Conservation (phyloP, 1,284 basidiomycete species). For the Fistulina hepatica region DNA sequence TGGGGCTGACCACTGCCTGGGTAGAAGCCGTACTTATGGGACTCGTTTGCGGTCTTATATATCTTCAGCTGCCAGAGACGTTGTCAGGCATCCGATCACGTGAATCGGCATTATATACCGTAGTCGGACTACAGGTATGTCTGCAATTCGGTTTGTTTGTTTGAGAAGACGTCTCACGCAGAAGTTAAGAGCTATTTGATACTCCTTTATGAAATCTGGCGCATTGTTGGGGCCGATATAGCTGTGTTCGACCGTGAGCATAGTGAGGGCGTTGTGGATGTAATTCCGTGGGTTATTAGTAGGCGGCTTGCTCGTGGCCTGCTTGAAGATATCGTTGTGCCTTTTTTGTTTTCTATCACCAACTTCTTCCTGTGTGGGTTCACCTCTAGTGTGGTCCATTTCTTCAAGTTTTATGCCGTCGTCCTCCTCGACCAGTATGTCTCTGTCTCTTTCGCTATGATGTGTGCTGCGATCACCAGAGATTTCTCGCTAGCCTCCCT, state of each 20-base stretch:
- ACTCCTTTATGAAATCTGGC: constrained; percentile 13
- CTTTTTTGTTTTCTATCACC: constrained; percentile 12
- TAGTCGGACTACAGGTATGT: constrained; percentile 8
- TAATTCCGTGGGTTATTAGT: constrained; percentile 10
- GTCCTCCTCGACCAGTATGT: constrained; percentile 29
- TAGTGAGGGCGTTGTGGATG: constrained; percentile 23
- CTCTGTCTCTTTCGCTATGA: constrained; percentile 27
- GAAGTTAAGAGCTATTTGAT: constrained; percentile 11
- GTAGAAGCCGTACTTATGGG: constrained; percentile 13
- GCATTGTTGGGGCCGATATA: constrained; percentile 16
- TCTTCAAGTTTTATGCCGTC: constrained; percentile 29
- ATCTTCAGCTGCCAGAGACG: constrained; percentile 10
- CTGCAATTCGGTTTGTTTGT: neutral
- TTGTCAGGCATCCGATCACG: constrained; percentile 14
- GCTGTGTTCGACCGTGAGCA: constrained; percentile 37
- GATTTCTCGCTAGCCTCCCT: constrained; percentile 14
- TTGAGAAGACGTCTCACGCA: neutral
- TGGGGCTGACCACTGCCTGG: constrained; percentile 12
- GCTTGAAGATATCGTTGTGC: constrained; percentile 13
- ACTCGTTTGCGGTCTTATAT: constrained; percentile 12
- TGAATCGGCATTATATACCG: constrained; percentile 11
- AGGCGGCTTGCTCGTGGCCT: constrained; percentile 10
- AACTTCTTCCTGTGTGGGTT: constrained; percentile 12
- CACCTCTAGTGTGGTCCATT: constrained; percentile 13
- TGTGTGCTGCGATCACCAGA: constrained; percentile 26